These are phyloP conservation scores for Fusarium guadeloupense DNA, from an alignment of 2,329 filamentous ascomycete genomes.

Conservation along the genomic window DNA sequence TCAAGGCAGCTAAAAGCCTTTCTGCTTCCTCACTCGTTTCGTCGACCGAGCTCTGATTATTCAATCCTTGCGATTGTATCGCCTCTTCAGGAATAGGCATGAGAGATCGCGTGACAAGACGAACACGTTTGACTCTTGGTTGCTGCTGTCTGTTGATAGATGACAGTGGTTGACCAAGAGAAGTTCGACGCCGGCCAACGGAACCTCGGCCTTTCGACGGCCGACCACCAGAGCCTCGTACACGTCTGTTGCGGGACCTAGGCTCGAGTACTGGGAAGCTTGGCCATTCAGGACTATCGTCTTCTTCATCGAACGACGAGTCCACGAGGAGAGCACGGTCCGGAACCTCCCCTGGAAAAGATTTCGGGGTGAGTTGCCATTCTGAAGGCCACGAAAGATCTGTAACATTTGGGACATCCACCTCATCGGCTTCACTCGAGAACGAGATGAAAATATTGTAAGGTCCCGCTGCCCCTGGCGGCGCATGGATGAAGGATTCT, in stretches of 20 bases:
- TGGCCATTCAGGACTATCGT: slow-evolving; percentile 30
- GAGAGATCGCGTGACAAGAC: slow-evolving; percentile 43
- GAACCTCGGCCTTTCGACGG: slow-evolving; percentile 5
- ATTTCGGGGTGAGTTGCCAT: slow-evolving; percentile 37
- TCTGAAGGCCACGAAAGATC: slow-evolving; percentile 41
- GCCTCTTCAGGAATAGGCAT: slow-evolving; percentile 37
- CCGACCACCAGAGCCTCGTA: background rate
- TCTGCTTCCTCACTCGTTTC: slow-evolving; percentile 33
- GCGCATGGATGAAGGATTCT: slow-evolving; percentile 39
- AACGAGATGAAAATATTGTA: slow-evolving; percentile 48
- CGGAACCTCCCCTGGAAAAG: slow-evolving; percentile 16
- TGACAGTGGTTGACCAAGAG: slow-evolving; percentile 4
- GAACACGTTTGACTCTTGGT: slow-evolving; percentile 43
- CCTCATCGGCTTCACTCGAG: slow-evolving; percentile 15
- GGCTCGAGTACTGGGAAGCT: slow-evolving; percentile 3
- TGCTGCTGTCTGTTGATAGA: slow-evolving; percentile 14
- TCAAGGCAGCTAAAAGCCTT: slow-evolving; percentile 63
- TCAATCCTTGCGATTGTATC: slow-evolving; percentile 5
- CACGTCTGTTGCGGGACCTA: background rate
- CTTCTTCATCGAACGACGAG: slow-evolving; percentile 32
- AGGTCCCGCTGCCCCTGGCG: slow-evolving; percentile 41
- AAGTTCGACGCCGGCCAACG: background rate
- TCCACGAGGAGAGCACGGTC: slow-evolving; percentile 14
- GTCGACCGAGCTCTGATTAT: slow-evolving; percentile 6
- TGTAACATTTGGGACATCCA: slow-evolving; percentile 1